These are phyloP conservation scores for Pisolithus microcarpus DNA, from an alignment of 768 basidiomycete species.

Conservation along the genomic window DNA sequence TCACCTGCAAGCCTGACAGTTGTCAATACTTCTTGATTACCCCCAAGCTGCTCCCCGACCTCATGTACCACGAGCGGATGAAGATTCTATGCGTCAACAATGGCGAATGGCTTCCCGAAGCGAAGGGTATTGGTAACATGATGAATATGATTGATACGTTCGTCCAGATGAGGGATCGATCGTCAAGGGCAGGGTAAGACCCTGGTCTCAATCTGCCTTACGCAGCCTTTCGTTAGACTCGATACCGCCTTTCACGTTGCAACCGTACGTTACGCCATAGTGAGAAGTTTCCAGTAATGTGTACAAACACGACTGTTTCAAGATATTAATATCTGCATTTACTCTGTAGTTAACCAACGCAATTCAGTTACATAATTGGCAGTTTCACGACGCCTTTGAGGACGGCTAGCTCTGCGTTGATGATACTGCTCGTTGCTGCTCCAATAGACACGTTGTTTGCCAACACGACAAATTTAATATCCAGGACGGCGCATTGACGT, in stretches of 20 bases:
- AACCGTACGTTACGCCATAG: not conserved
- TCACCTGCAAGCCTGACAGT: conserved; percentile 83
- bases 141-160: conserved; percentile 57
- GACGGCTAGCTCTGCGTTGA: conserved; percentile 95
- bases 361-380: not conserved
- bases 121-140: conserved; percentile 60
- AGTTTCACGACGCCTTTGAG: conserved; percentile 51
- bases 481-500: conserved; percentile 83
- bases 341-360: not conserved
- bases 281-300: conserved; percentile 4
- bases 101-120: conserved; percentile 85
- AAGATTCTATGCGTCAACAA: conserved; percentile 93
- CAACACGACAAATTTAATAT: conserved; percentile 92
- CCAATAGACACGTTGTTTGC: conserved; percentile 93
- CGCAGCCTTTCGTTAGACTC: not conserved
- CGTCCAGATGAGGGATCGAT: conserved; percentile 25
- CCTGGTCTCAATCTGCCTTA: conserved; percentile 1
- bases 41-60: conserved; percentile 86
- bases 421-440: conserved; percentile 93
- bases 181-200: conserved; percentile 12
- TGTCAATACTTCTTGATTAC: conserved; percentile 99
- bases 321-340: conserved; percentile 1
- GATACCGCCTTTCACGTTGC: not conserved
- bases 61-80: conserved; percentile 88
- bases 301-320: conserved; percentile 4